Conservation (phyloP, 129 eudicot species). For the Oenanthe sinensis region DNA sequence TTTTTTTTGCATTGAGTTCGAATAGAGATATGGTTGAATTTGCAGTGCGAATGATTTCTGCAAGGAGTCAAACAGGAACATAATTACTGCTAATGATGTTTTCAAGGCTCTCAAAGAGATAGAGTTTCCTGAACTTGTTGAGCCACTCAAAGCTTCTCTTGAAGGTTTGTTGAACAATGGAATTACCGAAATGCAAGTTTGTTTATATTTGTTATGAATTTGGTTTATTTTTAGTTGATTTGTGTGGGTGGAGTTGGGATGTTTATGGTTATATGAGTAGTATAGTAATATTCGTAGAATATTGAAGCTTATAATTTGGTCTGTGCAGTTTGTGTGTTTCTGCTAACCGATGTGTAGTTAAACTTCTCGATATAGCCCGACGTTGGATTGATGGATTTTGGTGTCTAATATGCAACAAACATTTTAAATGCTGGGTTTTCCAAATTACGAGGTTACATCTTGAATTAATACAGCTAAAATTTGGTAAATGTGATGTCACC, state of each 20-base stretch:
- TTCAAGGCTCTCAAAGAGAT: conserved; percentile 89
- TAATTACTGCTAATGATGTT: conserved; percentile 71
- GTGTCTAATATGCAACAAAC: too few relatives aligned
- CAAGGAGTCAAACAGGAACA: conserved; percentile 84
- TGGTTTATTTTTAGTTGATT: neutral
- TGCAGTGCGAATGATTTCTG: conserved; percentile 88
- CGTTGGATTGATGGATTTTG: too few relatives aligned
- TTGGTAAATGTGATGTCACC: neutral
- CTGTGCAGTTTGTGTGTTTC: neutral
- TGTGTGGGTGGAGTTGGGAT: neutral
- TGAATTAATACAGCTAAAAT: neutral
- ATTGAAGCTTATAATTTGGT: neutral
- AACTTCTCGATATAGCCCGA: neutral
- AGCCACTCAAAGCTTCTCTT: conserved; percentile 64
- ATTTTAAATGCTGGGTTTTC: too few relatives aligned
- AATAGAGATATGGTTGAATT: conserved; percentile 1
- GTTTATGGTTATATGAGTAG: neutral
- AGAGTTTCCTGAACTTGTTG: conserved; percentile 75
- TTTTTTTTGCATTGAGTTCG: conserved; percentile 1
- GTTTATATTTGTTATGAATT: neutral
- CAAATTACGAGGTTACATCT: neutral
- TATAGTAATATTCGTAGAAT: neutral
- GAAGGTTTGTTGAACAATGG: conserved; percentile 33
- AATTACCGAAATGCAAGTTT: neutral
- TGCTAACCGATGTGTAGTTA: neutral